These are phyloP conservation scores for Botrytis squamosa DNA, from an alignment of 2,329 filamentous ascomycete species.

Conservation along the genomic window DNA sequence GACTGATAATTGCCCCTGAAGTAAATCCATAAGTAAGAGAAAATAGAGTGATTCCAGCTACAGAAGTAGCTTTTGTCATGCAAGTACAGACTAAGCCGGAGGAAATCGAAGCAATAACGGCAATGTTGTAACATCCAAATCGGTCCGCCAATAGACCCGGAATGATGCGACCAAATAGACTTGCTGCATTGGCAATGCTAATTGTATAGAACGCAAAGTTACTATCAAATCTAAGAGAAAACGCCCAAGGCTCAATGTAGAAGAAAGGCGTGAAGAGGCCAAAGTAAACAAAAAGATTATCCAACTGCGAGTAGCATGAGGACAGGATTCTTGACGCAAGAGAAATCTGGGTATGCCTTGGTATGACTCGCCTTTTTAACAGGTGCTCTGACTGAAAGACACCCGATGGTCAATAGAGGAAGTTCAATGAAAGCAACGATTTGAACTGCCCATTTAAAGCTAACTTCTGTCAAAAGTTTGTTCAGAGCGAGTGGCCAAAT, in stretches of 20 bases:
- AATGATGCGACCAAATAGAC: slow-evolving; percentile 3
- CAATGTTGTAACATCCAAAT: slow-evolving; percentile 25
- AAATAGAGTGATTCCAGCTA: slow-evolving; percentile 8
- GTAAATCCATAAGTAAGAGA: slow-evolving; percentile 18
- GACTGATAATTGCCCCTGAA: slow-evolving; percentile 32
- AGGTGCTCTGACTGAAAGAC: slow-evolving; percentile 21
- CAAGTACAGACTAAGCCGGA: slow-evolving; percentile 10
- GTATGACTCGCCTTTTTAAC: neutral
- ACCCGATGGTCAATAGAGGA: slow-evolving; percentile 25
- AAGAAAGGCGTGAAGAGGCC: slow-evolving; percentile 53
- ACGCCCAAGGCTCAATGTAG: slow-evolving; percentile 45
- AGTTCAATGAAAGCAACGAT: slow-evolving; percentile 32
- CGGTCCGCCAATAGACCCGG: neutral
- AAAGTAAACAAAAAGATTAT: slow-evolving; percentile 27
- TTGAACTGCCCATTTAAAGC: slow-evolving; percentile 37
- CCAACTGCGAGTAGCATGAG: slow-evolving; percentile 29
- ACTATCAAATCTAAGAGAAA: slow-evolving; percentile 46
- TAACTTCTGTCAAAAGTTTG: slow-evolving; percentile 35
- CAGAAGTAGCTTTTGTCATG: slow-evolving; percentile 15
- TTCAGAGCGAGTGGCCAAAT: slow-evolving; percentile 41
- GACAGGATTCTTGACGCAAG: slow-evolving; percentile 24
- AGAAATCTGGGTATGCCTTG: slow-evolving; percentile 25
- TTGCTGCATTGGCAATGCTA: slow-evolving; percentile 45
- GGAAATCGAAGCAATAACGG: neutral
- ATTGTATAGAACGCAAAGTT: slow-evolving; percentile 51